Base-by-base conservation (phyloP, 1,284 basidiomycete genomes). In the Heliocybe sulcata region DNA sequence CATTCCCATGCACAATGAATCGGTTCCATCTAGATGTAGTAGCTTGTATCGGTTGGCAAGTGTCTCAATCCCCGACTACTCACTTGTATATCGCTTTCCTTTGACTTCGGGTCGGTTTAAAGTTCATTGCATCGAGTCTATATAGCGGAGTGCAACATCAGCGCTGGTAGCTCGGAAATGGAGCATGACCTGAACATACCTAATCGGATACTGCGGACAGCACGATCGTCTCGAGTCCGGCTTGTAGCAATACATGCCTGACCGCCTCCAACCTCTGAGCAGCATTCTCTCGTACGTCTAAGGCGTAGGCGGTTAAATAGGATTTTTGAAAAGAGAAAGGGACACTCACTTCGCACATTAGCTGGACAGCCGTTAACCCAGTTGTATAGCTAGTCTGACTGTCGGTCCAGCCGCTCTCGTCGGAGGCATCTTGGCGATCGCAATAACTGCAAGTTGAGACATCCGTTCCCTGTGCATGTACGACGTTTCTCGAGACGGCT, bases 181-280 rank as follows among this genome's bases (percentile, higher is more conserved):
- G 47, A 3, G 9, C 11, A 3, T 6, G 20, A 6, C 4, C 11
- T 20, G 10, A 45, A 16, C 33, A 52, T 61, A 90, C 82, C 82
- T 88, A 67, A 97, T 97, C 0, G 94, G 92, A 66, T 95, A 96
- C 59, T 93, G 91, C 0, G 94, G 92, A 67, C 95, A 98, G 67
- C 95, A 98, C 2, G 92, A 90, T 8, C 73, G 69, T 59, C 74
- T 79, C 70, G 94, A 77, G 67, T 49, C 47, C 16, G 47, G 47
- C 47, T 49, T 49, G 47, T 49, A 49, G 47, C 47, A 49, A 26
- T 49, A 49, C 20, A 29, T 49, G 47, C 47, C 47, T 49, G 47
- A 49, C 22, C 47, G 10, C 20, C 47, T 49, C 47, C 47, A 49
- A 16, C 47, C 47, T 49, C 47, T 49, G 27, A 26, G 23, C 16